phyloP scores from a whole-genome alignment of 176 grass and related monocot genomes.

The Triticum urartu region DNA sequence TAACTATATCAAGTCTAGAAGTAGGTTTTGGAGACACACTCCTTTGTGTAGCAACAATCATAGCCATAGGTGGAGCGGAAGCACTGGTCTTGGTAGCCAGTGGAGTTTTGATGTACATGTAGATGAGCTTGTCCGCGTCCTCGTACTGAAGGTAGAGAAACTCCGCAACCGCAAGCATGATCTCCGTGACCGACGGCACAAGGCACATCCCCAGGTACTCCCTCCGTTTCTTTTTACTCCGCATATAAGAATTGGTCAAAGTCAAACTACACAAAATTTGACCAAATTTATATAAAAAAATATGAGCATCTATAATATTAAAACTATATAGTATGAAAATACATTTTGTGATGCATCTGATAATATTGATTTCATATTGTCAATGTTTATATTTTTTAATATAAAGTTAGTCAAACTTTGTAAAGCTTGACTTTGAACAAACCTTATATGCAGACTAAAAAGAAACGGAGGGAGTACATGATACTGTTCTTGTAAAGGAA shows the following conservation, averaged over 20 bases:
- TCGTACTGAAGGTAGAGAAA: constrained; percentile 79
- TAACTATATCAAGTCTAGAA: neutral
- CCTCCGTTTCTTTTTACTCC: too few species aligned
- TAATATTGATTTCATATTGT: too few species aligned
- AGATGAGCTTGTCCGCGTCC: constrained; percentile 73
- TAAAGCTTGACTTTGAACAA: too few species aligned
- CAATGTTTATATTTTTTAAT: too few species aligned
- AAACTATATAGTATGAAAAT: too few species aligned
- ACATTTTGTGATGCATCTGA: too few species aligned
- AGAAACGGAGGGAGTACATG: constrained; percentile 5
- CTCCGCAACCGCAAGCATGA: constrained; percentile 56
- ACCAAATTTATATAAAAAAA: too few species aligned
- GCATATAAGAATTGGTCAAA: too few species aligned
- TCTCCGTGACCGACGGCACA: constrained; percentile 51
- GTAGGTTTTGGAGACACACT: neutral
- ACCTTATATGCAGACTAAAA: too few species aligned
- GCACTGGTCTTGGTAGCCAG: constrained; percentile 40
- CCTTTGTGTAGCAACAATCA: neutral
- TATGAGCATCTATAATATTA: too few species aligned
- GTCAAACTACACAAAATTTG: too few species aligned
- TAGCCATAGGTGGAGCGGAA: neutral
- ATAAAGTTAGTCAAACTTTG: too few species aligned
- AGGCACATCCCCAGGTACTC: constrained; percentile 75
- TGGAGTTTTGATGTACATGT: constrained; percentile 45
- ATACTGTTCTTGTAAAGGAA: constrained; percentile 83